phyloP scores from a whole-genome alignment of 768 basidiomycete genomes.

The Tulasnella sp. region DNA sequence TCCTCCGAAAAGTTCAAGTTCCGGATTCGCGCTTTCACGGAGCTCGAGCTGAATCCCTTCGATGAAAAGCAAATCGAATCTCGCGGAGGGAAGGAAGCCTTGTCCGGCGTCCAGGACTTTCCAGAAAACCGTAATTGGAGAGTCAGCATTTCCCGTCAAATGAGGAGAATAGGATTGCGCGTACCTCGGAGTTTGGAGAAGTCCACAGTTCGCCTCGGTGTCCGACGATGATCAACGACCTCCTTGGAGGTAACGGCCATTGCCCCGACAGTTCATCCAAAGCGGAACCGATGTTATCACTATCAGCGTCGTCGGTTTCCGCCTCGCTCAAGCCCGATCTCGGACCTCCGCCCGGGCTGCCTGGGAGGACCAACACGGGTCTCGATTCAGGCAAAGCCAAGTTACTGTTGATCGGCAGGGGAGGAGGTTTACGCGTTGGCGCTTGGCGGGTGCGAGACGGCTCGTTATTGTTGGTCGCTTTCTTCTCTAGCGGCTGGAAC shows the following conservation, averaged over 20 bases:
- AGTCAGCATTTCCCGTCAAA: neutral
- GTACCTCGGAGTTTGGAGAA: neutral
- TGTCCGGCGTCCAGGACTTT: neutral
- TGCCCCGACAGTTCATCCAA: neutral
- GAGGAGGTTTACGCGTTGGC: neutral
- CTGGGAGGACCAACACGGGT: neutral
- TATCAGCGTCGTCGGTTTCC: neutral
- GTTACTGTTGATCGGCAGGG: neutral
- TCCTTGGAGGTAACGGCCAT: neutral
- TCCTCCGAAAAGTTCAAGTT: neutral
- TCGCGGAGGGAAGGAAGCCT: neutral
- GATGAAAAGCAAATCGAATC: neutral
- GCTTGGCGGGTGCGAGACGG: neutral
- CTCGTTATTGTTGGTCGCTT: neutral
- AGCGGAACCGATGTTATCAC: neutral
- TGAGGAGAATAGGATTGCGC: neutral
- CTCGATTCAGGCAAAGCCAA: neutral
- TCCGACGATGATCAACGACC: conserved; percentile 9
- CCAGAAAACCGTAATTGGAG: neutral
- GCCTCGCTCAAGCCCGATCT: neutral
- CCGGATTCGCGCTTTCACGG: neutral
- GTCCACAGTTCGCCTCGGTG: neutral
- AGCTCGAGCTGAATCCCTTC: neutral
- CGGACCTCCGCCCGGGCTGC: neutral
- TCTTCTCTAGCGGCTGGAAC: neutral